Evolutionary conservation across 768 basidiomycete species (phyloP).

Genomic region (Solioccasus polychromus): DNA sequence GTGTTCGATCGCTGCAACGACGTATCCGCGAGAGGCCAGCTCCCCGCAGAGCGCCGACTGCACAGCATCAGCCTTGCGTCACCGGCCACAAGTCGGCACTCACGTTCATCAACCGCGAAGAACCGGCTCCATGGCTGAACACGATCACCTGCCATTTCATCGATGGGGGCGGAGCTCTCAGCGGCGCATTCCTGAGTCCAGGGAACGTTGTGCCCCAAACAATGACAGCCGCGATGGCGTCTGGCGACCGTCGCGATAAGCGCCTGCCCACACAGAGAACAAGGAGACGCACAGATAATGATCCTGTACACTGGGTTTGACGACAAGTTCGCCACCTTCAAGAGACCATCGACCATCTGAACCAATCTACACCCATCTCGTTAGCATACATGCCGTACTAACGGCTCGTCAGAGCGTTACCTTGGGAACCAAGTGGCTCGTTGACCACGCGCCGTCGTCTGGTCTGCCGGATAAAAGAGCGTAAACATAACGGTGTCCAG

Average conservation of each 20-base stretch:
- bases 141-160: slow-evolving; percentile 39
- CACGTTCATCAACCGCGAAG: slow-evolving; percentile 39
- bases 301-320: slow-evolving; percentile 24
- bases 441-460: not conserved
- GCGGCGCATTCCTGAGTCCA: slow-evolving; percentile 24
- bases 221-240: slow-evolving; percentile 24
- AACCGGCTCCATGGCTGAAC: slow-evolving; percentile 47
- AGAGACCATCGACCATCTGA: slow-evolving; percentile 30
- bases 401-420: slow-evolving; percentile 4
- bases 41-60: slow-evolving; percentile 40
- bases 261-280: not conserved
- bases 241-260: slow-evolving; percentile 1
- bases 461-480: slow-evolving; percentile 31
- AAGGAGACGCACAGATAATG: slow-evolving; percentile 19
- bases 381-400: not conserved
- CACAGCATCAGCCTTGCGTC: not conserved
- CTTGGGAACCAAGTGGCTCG: slow-evolving; percentile 29
- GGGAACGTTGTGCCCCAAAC: slow-evolving; percentile 34
- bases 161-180: slow-evolving; percentile 14
- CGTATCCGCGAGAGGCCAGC: slow-evolving; percentile 43
- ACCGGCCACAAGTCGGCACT: not conserved
- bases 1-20: slow-evolving; percentile 47
- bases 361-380: slow-evolving; percentile 16
- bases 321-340: slow-evolving; percentile 32
- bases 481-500: slow-evolving; percentile 32